A percentile compares a stretch with the other conserved stretches of the same genome.
phyloP scores from a whole-genome alignment of 2,329 filamentous ascomycete genomes.

The Aspergillus felis region DNA sequence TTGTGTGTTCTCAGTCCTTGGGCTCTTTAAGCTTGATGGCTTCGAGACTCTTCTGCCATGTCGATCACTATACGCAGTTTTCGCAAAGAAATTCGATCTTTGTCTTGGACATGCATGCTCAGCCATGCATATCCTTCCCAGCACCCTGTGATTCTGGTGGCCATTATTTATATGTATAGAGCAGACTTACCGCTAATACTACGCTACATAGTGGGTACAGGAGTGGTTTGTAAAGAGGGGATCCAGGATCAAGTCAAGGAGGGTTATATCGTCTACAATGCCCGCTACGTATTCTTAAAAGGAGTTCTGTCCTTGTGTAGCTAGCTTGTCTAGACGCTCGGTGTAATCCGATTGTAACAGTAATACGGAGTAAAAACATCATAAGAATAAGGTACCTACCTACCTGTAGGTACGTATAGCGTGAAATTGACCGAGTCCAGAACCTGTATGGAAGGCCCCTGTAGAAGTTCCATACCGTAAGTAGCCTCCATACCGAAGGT shows the following conservation, averaged over 20 bases:
- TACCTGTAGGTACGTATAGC: too few relatives aligned
- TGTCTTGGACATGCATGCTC: not conserved
- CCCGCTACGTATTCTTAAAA: not conserved
- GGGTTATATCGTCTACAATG: not conserved
- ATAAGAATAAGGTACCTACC: not conserved
- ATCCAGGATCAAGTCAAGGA: not conserved
- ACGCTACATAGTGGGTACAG: not conserved
- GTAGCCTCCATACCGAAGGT: too few relatives aligned
- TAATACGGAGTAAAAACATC: not conserved
- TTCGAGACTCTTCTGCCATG: not conserved
- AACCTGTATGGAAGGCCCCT: not conserved
- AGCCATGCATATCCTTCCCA: not conserved
- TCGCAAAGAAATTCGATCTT: not conserved
- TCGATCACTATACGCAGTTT: not conserved
- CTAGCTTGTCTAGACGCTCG: not conserved
- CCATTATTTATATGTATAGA: not conserved
- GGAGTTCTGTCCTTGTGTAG: not conserved
- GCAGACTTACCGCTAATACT: not conserved
- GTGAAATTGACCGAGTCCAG: not conserved
- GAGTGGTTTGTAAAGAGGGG: not conserved
- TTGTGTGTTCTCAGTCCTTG: not conserved
- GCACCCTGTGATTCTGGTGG: not conserved
- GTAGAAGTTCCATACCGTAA: not conserved
- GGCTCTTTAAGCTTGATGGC: not conserved
- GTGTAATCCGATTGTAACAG: not conserved